Percentiles rank a stretch among this genome's conserved stretches.
These are phyloP conservation scores for Xylaria curta DNA, from an alignment of 495 filamentous ascomycete species.

Conservation along the genomic window DNA sequence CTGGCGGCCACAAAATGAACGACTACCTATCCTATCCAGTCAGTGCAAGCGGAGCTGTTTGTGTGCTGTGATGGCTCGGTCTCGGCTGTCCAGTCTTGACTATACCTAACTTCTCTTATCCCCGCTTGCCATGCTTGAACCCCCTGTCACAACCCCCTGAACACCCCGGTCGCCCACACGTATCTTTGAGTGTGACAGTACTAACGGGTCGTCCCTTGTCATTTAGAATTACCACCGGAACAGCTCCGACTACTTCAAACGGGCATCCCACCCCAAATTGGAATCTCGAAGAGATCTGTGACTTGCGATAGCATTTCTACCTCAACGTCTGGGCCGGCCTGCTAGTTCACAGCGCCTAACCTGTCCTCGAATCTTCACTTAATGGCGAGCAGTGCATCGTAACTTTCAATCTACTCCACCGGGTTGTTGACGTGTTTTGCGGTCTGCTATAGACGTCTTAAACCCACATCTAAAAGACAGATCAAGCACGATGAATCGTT, in stretches of 20 bases:
- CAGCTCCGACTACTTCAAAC: constrained; percentile 14
- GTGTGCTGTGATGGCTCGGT: constrained; percentile 30
- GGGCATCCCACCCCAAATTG: not conserved
- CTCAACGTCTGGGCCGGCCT: not conserved
- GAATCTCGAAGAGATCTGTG: not conserved
- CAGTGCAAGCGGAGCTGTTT: constrained; percentile 32
- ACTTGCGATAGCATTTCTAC: not conserved
- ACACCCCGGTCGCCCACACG: constrained; percentile 4
- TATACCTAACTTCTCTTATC: constrained; percentile 10
- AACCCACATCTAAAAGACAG: not conserved
- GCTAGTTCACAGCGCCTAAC: not conserved
- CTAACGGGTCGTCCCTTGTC: constrained; percentile 17
- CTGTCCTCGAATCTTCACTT: not conserved
- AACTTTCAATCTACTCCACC: not conserved
- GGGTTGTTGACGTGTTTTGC: not conserved
- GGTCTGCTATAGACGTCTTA: not conserved
- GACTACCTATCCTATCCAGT: constrained; percentile 6
- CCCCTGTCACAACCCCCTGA: not conserved
- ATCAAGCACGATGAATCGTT: constrained; percentile 69
- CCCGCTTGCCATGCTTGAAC: constrained; percentile 16
- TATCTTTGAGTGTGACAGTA: not conserved
- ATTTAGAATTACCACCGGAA: constrained; percentile 10
- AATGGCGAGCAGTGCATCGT: constrained; percentile 19
- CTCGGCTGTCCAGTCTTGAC: not conserved
- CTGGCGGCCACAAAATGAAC: constrained; percentile 21